Evolutionary conservation across 805 yeast species (phyloP), one percentile per base, ranked within the genome.

Genomic region (Suhomyces xylopsoci): DNA sequence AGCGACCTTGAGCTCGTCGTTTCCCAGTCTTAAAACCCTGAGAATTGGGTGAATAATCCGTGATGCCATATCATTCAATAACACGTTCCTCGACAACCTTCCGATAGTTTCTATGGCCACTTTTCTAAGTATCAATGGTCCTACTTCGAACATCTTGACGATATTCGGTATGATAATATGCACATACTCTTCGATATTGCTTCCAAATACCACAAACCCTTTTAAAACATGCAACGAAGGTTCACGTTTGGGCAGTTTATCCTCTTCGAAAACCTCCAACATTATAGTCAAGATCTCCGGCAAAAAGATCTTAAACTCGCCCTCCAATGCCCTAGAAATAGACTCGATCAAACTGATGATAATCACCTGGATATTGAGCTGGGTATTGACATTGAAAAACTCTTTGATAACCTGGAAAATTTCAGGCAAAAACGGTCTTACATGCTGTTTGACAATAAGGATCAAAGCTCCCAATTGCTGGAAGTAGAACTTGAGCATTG

Each of bases 121-220:
- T 52, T 79, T 81, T 51, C 90, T 75, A 32, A 93, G 76, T 14
- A 74, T 72, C 1, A 83, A 72, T 0, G 91, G 84, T 0, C 83
- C 78, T 55, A 73, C 81, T 63, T 94, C 97, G 62, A 92, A 87
- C 73, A 93, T 71, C 54, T 84, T 80, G 1, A 93, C 93, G 24
- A 92, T 78, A 49, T 87, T 87, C 0, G 98, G 97, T n/a, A 94
- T 79, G 24, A 93, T 81, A 52, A 93, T 79, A 64, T 91, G 97
- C 3, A 87, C 81, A 61, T 88, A 90, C 55, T 94, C 97, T 57
- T 93, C 97, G 47, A 93, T 79, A 62, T 88, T 90, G 24, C 87
- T 76, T 0, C 97, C 97, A 68, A 94, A 90, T 0, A 87, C 85
- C 6, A 90, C 93, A 62, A 94, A 81, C 9, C 96, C 87, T 59